phyloP scores from a whole-genome alignment of 1,284 basidiomycete genomes.

The Malassezia arunalokei region DNA sequence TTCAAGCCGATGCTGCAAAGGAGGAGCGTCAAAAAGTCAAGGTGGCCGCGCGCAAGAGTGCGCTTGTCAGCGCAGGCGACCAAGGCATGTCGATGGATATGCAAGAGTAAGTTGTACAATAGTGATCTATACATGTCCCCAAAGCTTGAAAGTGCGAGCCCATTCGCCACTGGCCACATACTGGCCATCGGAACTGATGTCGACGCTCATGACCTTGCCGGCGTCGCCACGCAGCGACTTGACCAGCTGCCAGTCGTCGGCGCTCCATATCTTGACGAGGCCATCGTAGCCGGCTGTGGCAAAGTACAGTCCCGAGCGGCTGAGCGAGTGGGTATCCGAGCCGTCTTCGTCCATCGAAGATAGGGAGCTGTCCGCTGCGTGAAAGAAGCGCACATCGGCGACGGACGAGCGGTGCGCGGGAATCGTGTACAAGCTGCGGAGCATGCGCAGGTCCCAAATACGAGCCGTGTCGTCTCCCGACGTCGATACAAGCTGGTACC shows the following conservation, averaged over 20 bases:
- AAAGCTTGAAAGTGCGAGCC: constrained; percentile 32
- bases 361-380: constrained; percentile 13
- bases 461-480: constrained; percentile 93
- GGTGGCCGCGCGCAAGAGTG: constrained; percentile 27
- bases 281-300: constrained; percentile 91
- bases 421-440: constrained; percentile 86
- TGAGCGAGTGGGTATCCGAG: constrained; percentile 11
- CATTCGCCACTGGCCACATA: constrained; percentile 32
- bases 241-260: constrained; percentile 92
- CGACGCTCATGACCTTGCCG: constrained; percentile 96
- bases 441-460: constrained; percentile 92
- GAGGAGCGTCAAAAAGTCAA: constrained; percentile 27
- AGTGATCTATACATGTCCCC: constrained; percentile 20
- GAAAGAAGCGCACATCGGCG: constrained; percentile 85
- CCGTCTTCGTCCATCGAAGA: constrained; percentile 46
- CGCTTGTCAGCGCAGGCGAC: constrained; percentile 24
- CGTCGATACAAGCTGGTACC: constrained; percentile 91
- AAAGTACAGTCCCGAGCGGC: constrained; percentile 63
- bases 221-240: constrained; percentile 79
- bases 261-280: constrained; percentile 87
- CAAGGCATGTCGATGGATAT: constrained; percentile 31
- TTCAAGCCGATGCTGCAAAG: constrained; percentile 17
- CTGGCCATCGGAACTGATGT: constrained; percentile 51
- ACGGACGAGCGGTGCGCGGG: constrained; percentile 90
- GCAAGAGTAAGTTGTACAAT: constrained; percentile 19